Evolutionary conservation across 257 asterid species (phyloP).

Genomic region (Cruciata laevipes): DNA sequence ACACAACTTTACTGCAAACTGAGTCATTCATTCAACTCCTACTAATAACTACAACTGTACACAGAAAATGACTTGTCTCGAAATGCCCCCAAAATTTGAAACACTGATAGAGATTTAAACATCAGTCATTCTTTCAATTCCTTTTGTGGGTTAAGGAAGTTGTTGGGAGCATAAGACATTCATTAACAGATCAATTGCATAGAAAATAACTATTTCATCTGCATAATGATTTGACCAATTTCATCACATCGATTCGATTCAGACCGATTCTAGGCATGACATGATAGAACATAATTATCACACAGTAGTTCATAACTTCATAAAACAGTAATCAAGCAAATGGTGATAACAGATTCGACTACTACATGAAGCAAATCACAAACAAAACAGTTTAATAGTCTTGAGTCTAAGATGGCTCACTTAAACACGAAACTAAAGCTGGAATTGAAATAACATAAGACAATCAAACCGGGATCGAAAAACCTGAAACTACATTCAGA

Average conservation of each 20-base stretch:
- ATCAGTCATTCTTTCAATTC: slow-evolving; percentile 29
- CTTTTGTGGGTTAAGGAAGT: slow-evolving; percentile 30
- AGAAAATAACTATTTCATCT: slow-evolving; percentile 20
- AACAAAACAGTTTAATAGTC: slow-evolving; percentile 19
- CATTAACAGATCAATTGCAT: slow-evolving; percentile 19
- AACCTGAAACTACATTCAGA: slow-evolving; percentile 53
- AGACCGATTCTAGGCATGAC: slow-evolving; percentile 3
- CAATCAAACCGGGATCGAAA: slow-evolving; percentile 32
- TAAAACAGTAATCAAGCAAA: slow-evolving; percentile 17
- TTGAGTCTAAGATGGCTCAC: slow-evolving; percentile 43
- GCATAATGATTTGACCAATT: slow-evolving; percentile 28
- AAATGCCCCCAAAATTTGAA: slow-evolving; percentile 28
- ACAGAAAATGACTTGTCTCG: slow-evolving; percentile 34
- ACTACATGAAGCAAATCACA: slow-evolving; percentile 20
- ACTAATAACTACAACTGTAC: slow-evolving; percentile 12
- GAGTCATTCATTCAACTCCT: background rate
- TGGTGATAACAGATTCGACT: slow-evolving; percentile 10
- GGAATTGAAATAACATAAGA: slow-evolving; percentile 23
- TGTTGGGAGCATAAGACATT: slow-evolving; percentile 17
- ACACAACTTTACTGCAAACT: slow-evolving; percentile 4
- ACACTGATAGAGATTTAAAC: slow-evolving; percentile 39
- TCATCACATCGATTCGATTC: background rate
- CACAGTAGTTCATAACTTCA: slow-evolving; percentile 16
- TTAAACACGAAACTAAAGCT: slow-evolving; percentile 25
- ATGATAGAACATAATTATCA: slow-evolving; percentile 3